Conservation (phyloP, 2,329 filamentous ascomycete species). For the Diaporthe batatas region DNA sequence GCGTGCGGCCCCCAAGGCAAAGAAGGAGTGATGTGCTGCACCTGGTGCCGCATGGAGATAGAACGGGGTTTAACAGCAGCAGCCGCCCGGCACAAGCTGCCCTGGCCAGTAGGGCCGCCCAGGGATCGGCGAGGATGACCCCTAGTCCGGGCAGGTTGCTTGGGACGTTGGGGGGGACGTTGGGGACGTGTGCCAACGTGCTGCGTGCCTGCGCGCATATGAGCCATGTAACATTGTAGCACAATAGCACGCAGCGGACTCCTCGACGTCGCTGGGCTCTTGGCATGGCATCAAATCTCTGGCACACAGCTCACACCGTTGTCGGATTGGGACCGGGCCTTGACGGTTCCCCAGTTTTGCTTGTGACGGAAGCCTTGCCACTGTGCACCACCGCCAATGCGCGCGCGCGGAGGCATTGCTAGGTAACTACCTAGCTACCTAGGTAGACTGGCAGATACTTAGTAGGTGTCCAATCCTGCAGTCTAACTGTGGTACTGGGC, state of each 20-base stretch:
- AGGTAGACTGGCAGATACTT: too few relatives aligned
- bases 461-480: too few relatives aligned
- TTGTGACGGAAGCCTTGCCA: constrained; percentile 19
- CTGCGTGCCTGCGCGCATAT: not conserved
- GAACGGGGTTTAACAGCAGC: constrained; percentile 1
- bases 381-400: not conserved
- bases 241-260: constrained; percentile 7
- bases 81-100: constrained; percentile 28
- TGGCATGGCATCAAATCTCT: constrained; percentile 19
- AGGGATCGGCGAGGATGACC: constrained; percentile 22
- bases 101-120: constrained; percentile 27
- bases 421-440: too few relatives aligned
- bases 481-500: too few relatives aligned
- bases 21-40: not conserved
- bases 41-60: not conserved
- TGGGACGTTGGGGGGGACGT: not conserved
- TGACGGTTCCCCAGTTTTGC: not conserved
- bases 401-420: too few relatives aligned
- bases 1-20: not conserved
- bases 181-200: constrained; percentile 1
- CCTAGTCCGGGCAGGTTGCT: constrained; percentile 14
- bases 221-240: too few relatives aligned
- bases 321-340: too few relatives aligned
- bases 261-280: constrained; percentile 27
- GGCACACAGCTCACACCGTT: constrained; percentile 18